Percentiles rank a stretch among this genome's conserved stretches.
phyloP scores from a whole-genome alignment of 139 green algal genomes.

The Tetratostichococcus sp. region DNA sequence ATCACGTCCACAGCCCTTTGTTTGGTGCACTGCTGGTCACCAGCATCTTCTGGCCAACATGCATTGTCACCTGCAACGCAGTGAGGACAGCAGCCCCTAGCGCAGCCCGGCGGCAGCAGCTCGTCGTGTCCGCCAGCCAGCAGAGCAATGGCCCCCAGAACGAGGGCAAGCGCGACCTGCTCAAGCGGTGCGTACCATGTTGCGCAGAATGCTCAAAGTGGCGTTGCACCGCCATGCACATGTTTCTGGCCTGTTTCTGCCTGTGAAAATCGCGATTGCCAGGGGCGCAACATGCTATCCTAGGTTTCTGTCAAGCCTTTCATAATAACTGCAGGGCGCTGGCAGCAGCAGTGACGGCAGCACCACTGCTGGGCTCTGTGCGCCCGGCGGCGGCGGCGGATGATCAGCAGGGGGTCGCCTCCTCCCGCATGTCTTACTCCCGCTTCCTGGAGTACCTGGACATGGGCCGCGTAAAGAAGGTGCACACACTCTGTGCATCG shows the following conservation, averaged over 20 bases:
- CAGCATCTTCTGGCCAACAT: no score
- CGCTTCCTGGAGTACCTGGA: conserved; percentile 99
- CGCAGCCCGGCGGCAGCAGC: neutral
- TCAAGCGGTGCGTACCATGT: neutral
- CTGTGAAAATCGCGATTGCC: no score
- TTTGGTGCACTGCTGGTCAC: no score
- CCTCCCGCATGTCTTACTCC: conserved; percentile 98
- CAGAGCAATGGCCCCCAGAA: neutral
- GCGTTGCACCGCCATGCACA: no score
- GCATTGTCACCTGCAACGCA: no score
- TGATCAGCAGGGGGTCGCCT: conserved; percentile 72
- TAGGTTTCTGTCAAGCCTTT: no score
- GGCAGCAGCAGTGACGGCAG: conserved; percentile 11
- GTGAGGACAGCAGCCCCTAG: neutral
- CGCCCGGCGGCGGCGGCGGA: conserved; percentile 41
- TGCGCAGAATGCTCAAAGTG: no score
- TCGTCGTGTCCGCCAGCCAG: neutral
- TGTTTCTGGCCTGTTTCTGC: no score
- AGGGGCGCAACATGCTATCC: no score
- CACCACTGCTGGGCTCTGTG: conserved; percentile 3
- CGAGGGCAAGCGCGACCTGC: neutral
- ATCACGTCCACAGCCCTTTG: no score
- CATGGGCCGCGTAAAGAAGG: conserved; percentile 99
- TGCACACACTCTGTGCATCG: conserved; percentile 30
- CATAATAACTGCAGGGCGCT: conserved; percentile 20